Percentiles rank a stretch among this genome's conserved stretches.
These are phyloP conservation scores for Ligustrum vulgare DNA, from an alignment of 257 asterid species.

Conservation along the genomic window DNA sequence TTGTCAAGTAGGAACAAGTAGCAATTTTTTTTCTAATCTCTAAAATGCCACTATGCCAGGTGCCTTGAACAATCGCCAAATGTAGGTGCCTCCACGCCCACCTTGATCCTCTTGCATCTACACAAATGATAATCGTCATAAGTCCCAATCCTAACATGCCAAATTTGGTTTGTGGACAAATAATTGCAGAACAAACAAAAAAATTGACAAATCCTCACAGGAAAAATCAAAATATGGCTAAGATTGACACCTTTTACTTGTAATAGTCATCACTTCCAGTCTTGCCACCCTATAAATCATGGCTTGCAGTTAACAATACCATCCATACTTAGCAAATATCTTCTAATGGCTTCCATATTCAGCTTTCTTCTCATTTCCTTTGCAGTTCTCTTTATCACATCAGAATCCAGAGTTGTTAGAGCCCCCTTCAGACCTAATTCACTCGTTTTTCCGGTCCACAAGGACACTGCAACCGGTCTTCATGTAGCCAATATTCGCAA, in stretches of 20 bases:
- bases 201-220: neutral
- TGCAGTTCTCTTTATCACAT: neutral
- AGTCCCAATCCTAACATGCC: constrained; percentile 1
- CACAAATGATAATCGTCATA: neutral
- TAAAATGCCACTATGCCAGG: neutral
- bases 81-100: neutral
- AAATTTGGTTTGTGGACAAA: constrained; percentile 20
- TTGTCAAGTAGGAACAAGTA: too few relatives aligned
- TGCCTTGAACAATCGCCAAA: neutral
- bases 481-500: constrained; percentile 35
- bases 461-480: constrained; percentile 39
- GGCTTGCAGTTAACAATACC: neutral
- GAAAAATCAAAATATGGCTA: constrained; percentile 4
- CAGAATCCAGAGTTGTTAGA: constrained; percentile 4
- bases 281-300: constrained; percentile 4
- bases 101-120: neutral
- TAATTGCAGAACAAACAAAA: constrained; percentile 4
- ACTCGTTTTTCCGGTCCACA: constrained; percentile 29
- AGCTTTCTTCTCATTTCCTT: constrained; percentile 5
- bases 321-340: neutral
- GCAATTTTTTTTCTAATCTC: too few relatives aligned
- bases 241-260: constrained; percentile 10
- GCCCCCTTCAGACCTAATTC: constrained; percentile 35
- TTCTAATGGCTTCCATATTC: constrained; percentile 9
- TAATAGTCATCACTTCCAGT: neutral